Percentiles rank a stretch among this genome's conserved stretches.
phyloP scores from a whole-genome alignment of 2,329 filamentous ascomycete species.

The Colletotrichum sp. region DNA sequence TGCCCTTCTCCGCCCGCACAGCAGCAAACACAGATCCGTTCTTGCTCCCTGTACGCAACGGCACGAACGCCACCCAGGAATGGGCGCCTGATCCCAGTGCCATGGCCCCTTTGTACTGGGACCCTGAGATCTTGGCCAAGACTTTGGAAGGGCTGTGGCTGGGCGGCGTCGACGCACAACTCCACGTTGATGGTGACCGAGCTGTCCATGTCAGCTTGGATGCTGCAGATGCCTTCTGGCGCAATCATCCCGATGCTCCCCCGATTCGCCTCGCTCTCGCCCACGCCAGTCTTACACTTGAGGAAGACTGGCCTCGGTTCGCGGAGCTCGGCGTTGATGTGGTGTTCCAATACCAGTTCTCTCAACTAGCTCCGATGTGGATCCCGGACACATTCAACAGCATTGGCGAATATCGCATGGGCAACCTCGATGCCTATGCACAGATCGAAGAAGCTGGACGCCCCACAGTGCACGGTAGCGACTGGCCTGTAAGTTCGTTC shows the following conservation, averaged over 20 bases:
- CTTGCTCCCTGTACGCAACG: slow-evolving; percentile 16
- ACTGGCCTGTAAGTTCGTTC: slow-evolving; percentile 29
- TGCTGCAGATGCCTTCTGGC: slow-evolving; percentile 22
- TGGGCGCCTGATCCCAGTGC: background rate
- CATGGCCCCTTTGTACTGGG: slow-evolving; percentile 37
- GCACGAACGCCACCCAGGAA: background rate
- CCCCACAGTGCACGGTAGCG: slow-evolving; percentile 26
- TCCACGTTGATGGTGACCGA: slow-evolving; percentile 28
- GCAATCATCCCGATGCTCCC: slow-evolving; percentile 12
- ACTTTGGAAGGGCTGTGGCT: slow-evolving; percentile 27
- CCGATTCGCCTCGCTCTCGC: slow-evolving; percentile 23
- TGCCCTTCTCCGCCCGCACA: slow-evolving; percentile 30
- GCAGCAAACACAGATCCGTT: slow-evolving; percentile 30
- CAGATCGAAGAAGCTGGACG: slow-evolving; percentile 18
- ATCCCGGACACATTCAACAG: slow-evolving; percentile 27
- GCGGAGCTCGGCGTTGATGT: slow-evolving; percentile 27
- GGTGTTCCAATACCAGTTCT: slow-evolving; percentile 30
- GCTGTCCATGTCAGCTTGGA: slow-evolving; percentile 27
- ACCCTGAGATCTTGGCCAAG: slow-evolving; percentile 24
- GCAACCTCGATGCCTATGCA: slow-evolving; percentile 32
- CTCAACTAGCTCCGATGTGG: slow-evolving; percentile 28
- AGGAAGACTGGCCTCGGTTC: slow-evolving; percentile 28
- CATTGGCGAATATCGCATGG: slow-evolving; percentile 23
- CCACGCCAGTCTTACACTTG: slow-evolving; percentile 27
- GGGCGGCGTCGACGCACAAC: slow-evolving; percentile 8